Conservation (phyloP, 768 basidiomycete species). For the Leccinum subtestaceum region DNA sequence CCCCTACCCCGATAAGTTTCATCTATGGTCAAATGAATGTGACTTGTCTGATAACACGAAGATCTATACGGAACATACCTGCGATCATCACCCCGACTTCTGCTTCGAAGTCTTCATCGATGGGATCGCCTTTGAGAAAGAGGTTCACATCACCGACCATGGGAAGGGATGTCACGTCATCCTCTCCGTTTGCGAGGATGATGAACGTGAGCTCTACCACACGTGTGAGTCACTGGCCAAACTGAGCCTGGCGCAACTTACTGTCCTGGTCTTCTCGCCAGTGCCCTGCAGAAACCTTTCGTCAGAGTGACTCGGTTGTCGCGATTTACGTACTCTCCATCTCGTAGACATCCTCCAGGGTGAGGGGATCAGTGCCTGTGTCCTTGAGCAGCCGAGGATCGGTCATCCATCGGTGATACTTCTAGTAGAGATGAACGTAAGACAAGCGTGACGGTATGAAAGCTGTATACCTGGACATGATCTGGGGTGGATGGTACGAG, state of each 20-base stretch:
- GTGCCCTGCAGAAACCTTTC: constrained; percentile 47
- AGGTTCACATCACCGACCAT: constrained; percentile 96
- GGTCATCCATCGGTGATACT: constrained; percentile 89
- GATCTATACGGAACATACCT: constrained; percentile 38
- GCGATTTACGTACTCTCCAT: constrained; percentile 72
- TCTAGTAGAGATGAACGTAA: constrained; percentile 44
- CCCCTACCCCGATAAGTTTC: constrained; percentile 66
- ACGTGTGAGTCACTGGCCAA: background rate
- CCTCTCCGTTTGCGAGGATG: constrained; percentile 50
- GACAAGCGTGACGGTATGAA: background rate
- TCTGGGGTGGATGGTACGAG: constrained; percentile 77
- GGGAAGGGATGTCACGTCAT: constrained; percentile 37
- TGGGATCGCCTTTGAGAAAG: constrained; percentile 62
- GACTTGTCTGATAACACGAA: background rate
- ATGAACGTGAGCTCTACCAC: constrained; percentile 82
- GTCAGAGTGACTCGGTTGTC: background rate
- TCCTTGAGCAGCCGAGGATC: constrained; percentile 65
- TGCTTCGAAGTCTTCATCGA: constrained; percentile 54
- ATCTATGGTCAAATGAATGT: constrained; percentile 42
- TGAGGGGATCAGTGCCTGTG: constrained; percentile 84
- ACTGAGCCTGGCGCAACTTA: constrained; percentile 19
- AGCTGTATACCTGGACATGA: constrained; percentile 36
- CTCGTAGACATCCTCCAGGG: constrained; percentile 75
- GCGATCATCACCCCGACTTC: constrained; percentile 95
- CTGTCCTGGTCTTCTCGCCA: constrained; percentile 89